These are phyloP conservation scores for Albugo laibachii DNA, from an alignment of 352 stramenopile genomes.

Conservation along the genomic window DNA sequence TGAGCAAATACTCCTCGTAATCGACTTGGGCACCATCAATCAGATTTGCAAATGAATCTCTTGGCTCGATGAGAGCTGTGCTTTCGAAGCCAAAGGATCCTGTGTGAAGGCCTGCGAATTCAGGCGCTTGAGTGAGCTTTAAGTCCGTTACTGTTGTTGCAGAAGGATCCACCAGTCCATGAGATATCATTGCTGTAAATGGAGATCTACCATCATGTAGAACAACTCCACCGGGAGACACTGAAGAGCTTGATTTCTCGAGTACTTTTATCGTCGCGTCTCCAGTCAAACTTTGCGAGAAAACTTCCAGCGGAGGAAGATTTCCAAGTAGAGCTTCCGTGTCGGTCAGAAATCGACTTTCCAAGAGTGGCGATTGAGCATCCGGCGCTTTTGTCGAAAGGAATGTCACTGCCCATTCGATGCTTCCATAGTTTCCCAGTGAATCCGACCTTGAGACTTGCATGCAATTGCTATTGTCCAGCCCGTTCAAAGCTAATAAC, in stretches of 20 bases:
- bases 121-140: slow-evolving; percentile 25
- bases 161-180: slow-evolving; percentile 32
- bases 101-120: slow-evolving; percentile 36
- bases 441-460: slow-evolving; percentile 12
- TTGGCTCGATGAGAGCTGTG: slow-evolving; percentile 84
- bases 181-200: slow-evolving; percentile 30
- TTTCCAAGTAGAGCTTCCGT: slow-evolving; percentile 15
- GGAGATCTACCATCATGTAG: slow-evolving; percentile 25
- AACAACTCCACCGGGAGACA: slow-evolving; percentile 11
- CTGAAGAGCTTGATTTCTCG: slow-evolving; percentile 12
- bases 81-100: slow-evolving; percentile 39
- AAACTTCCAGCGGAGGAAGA: slow-evolving; percentile 13
- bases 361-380: too few species aligned
- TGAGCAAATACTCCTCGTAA: slow-evolving; percentile 13
- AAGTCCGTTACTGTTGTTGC: slow-evolving; percentile 47
- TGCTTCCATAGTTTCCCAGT: slow-evolving; percentile 10
- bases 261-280: slow-evolving; percentile 13
- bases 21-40: slow-evolving; percentile 28
- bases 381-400: slow-evolving; percentile 8
- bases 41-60: slow-evolving; percentile 82
- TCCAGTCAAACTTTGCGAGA: slow-evolving; percentile 14
- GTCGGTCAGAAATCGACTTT: too few species aligned
- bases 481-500: slow-evolving; percentile 27
- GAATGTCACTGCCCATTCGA: slow-evolving; percentile 47
- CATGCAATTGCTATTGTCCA: slow-evolving; percentile 19